Conservation (phyloP, 345 rosid species). For the Pseudoturritis turrita region DNA sequence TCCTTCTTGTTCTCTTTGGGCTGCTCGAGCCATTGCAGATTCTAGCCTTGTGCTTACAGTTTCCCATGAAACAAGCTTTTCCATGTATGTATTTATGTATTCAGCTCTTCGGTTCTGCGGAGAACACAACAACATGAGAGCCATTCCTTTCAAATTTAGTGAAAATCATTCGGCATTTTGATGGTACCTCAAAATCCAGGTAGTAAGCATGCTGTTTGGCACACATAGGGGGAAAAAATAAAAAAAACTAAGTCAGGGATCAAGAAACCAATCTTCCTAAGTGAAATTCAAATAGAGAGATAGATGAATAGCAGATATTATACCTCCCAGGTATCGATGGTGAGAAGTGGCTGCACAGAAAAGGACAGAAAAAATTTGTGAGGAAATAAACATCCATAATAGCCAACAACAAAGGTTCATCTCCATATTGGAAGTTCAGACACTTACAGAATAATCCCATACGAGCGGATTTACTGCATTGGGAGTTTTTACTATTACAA, state of each 20-base stretch:
- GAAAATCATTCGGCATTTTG: background rate
- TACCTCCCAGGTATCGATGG: conserved; percentile 99
- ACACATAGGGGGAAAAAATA: background rate
- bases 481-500: conserved; percentile 78
- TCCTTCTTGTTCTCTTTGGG: conserved; percentile 62
- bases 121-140: background rate
- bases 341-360: conserved; percentile 78
- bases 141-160: background rate
- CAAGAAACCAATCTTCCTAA: conserved; percentile 2
- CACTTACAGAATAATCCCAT: conserved; percentile 84
- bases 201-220: conserved; percentile 82
- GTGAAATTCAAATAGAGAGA: background rate
- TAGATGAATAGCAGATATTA: background rate
- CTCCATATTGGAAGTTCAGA: background rate
- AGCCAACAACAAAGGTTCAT: background rate
- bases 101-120: conserved; percentile 65
- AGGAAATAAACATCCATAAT: background rate
- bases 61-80: conserved; percentile 90
- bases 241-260: background rate
- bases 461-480: conserved; percentile 92
- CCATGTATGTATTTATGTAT: conserved; percentile 63
- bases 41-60: conserved; percentile 66
- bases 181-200: conserved; percentile 81
- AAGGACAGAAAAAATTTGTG: conserved; percentile 15
- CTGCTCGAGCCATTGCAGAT: conserved; percentile 53